Evolutionary conservation across 1,284 basidiomycete species (phyloP).

Genomic region (Ceraceosorus bombacis): DNA sequence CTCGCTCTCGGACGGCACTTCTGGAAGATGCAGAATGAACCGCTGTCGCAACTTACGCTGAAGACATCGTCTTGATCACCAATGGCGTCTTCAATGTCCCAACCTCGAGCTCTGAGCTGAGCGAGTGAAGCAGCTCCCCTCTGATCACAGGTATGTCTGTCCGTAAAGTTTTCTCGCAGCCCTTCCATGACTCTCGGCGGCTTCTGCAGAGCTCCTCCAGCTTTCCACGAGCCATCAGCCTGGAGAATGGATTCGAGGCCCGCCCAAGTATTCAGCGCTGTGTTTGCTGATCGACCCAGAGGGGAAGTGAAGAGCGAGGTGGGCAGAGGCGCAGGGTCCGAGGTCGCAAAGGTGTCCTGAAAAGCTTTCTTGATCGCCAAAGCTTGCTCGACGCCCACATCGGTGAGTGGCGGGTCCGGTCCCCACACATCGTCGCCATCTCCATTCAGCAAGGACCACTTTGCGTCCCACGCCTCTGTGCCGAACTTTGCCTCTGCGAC

Average conservation of each 20-base stretch:
- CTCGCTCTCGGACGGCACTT: not conserved
- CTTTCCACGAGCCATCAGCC: not conserved
- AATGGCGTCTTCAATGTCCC: conserved; percentile 9
- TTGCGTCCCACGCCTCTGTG: conserved; percentile 12
- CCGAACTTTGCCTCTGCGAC: conserved; percentile 16
- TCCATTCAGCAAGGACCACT: conserved; percentile 14
- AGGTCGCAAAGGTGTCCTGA: not conserved
- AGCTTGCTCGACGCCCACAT: conserved; percentile 43
- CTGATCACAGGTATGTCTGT: conserved; percentile 14
- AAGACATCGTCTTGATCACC: conserved; percentile 10
- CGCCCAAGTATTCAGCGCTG: conserved; percentile 8
- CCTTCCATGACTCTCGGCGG: conserved; percentile 7
- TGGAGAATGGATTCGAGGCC: conserved; percentile 2
- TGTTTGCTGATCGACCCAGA: conserved; percentile 7
- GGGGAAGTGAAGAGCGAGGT: conserved; percentile 11
- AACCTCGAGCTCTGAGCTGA: not conserved
- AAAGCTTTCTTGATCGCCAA: conserved; percentile 16
- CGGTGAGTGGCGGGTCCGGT: conserved; percentile 43
- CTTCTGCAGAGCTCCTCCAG: not conserved
- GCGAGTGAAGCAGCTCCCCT: not conserved
- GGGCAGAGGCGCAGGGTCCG: conserved; percentile 10
- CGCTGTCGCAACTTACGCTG: conserved; percentile 9
- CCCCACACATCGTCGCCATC: conserved; percentile 14
- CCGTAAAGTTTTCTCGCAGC: conserved; percentile 11
- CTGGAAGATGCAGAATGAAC: not conserved